Evolutionary conservation across 192 early-diverging fungal genomes (phyloP).

Genomic region (Geranomyces variabilis): DNA sequence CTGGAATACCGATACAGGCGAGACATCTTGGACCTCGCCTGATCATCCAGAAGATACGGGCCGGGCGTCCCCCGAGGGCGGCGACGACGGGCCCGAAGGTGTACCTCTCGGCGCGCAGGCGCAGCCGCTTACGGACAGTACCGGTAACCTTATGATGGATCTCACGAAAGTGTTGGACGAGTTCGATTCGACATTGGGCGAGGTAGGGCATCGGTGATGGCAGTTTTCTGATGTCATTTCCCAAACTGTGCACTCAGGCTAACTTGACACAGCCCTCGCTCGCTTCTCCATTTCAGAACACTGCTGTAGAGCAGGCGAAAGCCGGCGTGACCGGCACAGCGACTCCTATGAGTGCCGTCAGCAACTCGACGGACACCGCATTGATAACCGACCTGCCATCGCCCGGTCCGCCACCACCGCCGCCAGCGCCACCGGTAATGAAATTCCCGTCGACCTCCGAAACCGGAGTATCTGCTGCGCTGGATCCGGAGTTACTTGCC

Average conservation of each 20-base stretch:
- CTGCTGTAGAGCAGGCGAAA: background rate
- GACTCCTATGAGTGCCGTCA: slow-evolving; percentile 2
- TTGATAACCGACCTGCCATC: slow-evolving; percentile 10
- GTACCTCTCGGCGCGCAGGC: background rate
- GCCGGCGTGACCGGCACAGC: background rate
- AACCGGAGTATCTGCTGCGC: background rate
- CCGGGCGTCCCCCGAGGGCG: no score
- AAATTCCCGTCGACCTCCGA: background rate
- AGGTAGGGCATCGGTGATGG: no score
- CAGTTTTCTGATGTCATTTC: background rate
- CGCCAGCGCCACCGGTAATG: slow-evolving; percentile 21
- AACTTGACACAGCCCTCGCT: no score
- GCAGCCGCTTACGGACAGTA: background rate
- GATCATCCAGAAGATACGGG: background rate
- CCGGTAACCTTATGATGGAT: slow-evolving; percentile 9
- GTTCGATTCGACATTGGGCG: background rate
- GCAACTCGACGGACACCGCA: slow-evolving; percentile 5
- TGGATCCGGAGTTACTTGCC: slow-evolving; percentile 8
- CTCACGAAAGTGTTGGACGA: slow-evolving; percentile 11
- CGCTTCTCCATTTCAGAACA: background rate
- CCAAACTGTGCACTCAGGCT: background rate
- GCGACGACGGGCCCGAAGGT: background rate
- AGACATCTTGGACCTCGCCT: slow-evolving; percentile 50
- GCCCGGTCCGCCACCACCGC: slow-evolving; percentile 11
- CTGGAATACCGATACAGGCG: slow-evolving; percentile 54